These are phyloP conservation scores for Thozetella sp. DNA, from an alignment of 495 filamentous ascomycete species.

Conservation along the genomic window DNA sequence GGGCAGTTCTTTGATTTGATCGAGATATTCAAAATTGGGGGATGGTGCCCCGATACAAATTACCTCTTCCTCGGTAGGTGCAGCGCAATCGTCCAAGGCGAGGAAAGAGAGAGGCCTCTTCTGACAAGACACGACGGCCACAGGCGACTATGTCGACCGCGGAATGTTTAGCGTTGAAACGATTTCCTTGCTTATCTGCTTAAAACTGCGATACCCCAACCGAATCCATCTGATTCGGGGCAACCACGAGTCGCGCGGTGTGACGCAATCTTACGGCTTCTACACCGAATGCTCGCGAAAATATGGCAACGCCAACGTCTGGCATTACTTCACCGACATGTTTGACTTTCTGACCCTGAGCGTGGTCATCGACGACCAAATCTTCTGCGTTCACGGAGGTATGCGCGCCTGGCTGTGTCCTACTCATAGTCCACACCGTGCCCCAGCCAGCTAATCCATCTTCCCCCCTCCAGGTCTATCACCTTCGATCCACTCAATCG, in stretches of 20 bases:
- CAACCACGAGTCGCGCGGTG: slow-evolving; percentile 95
- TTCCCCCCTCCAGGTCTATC: slow-evolving; percentile 63
- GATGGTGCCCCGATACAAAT: slow-evolving; percentile 95
- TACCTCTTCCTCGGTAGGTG: slow-evolving; percentile 90
- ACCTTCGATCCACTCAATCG: slow-evolving; percentile 95
- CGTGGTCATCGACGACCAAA: slow-evolving; percentile 97
- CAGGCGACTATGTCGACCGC: slow-evolving; percentile 96
- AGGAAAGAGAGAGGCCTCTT: too few species aligned
- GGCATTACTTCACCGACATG: slow-evolving; percentile 99
- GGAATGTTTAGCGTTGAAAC: slow-evolving; percentile 97
- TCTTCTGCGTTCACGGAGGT: slow-evolving; percentile 97
- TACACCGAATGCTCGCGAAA: slow-evolving; percentile 98
- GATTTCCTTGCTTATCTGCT: slow-evolving; percentile 91
- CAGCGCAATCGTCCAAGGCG: too few species aligned
- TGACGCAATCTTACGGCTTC: slow-evolving; percentile 98
- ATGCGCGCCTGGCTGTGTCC: slow-evolving; percentile 9
- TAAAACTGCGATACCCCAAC: slow-evolving; percentile 90
- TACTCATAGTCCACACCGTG: not conserved
- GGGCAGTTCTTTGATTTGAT: slow-evolving; percentile 98
- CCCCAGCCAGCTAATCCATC: slow-evolving; percentile 4
- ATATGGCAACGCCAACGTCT: slow-evolving; percentile 97
- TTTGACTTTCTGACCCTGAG: slow-evolving; percentile 96
- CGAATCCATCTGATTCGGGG: slow-evolving; percentile 93
- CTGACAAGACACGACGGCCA: not conserved
- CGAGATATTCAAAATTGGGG: slow-evolving; percentile 98